Evolutionary conservation across 768 basidiomycete species (phyloP), one percentile per base, ranked within the genome.

Genomic region (Tricholoma sp.): DNA sequence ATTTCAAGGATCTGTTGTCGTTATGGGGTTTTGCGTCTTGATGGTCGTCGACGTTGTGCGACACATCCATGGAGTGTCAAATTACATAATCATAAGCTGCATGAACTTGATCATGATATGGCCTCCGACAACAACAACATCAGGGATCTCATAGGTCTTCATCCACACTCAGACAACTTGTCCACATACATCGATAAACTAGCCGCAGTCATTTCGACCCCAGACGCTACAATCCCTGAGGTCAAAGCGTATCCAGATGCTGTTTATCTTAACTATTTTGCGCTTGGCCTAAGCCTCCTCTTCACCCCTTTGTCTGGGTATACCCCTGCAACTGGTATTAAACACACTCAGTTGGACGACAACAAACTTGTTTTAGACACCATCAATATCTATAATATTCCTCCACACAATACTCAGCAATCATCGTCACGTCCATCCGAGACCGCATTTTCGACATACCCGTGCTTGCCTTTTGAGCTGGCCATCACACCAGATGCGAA

Each of bases 261-360:
- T 7, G 84, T 93, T 61, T 98, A 94, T 76, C 82, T 91, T 75
- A 95, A 91, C 69, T 95, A 92, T 74, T 80, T 79, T 65, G 31
- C 78, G 0, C 77, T 95, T 29, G 95, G 95, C 10, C 64, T 96
- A 64, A 95, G 93, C 61, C 72, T 97, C 47, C 82, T 88, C 63
- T 95, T 88, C 74, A 61, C 77, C 21, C 91, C 92, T 5, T 71
- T 71, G 52, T 73, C 80, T 18, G 85, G 83, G 22, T 89, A 89
- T 72, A 83, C 78, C 63, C 85, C 83, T 21, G 70, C 67, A 55
- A 66, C 72, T 9, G 80, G 78, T 18, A 64, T 79, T 31, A 71
- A 70, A 52, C 69, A 76, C 50, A 73, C 77, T 21, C 74, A 81
- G 22, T 72, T 89, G 52, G 66, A 70, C 43, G 76, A 84, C 12